Percentiles rank a stretch among this genome's conserved stretches.
Conservation (phyloP, 2,329 filamentous ascomycete genomes). For the Fusarium kyushuense region DNA sequence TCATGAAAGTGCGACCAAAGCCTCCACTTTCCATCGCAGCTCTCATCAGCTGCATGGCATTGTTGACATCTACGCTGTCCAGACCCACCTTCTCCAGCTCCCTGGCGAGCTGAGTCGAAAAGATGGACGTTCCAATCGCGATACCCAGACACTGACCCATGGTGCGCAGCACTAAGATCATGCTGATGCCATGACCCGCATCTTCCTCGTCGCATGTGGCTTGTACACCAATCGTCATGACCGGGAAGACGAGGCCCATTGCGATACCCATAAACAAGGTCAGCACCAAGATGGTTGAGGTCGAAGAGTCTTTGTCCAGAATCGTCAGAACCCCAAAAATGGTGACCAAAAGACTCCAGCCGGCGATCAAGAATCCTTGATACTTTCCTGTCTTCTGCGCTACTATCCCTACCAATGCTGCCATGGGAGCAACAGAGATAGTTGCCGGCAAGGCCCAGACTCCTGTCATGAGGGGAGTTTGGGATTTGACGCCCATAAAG, state of each 20-base stretch:
- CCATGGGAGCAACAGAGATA: conserved; percentile 72
- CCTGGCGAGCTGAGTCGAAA: conserved; percentile 39
- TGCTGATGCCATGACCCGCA: conserved; percentile 43
- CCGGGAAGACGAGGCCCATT: conserved; percentile 73
- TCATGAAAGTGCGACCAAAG: conserved; percentile 8
- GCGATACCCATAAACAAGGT: conserved; percentile 71
- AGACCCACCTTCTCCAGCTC: conserved; percentile 28
- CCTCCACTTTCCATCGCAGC: conserved; percentile 34
- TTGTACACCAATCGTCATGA: conserved; percentile 73
- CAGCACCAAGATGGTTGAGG: conserved; percentile 69
- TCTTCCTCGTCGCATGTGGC: conserved; percentile 54
- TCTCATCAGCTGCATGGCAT: conserved; percentile 42
- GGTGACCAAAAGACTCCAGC: conserved; percentile 70
- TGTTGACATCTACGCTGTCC: conserved; percentile 23
- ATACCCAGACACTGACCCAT: conserved; percentile 48
- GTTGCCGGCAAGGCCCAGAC: conserved; percentile 70
- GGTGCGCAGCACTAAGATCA: conserved; percentile 46
- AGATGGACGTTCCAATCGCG: conserved; percentile 45
- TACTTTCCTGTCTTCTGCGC: conserved; percentile 70
- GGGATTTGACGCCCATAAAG: conserved; percentile 43
- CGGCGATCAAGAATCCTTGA: conserved; percentile 69
- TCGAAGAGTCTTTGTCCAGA: conserved; percentile 61
- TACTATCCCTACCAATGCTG: conserved; percentile 65
- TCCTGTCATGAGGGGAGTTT: conserved; percentile 42
- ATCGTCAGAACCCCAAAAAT: conserved; percentile 68